These are phyloP conservation scores for Microcyclospora tardicrescens DNA, from an alignment of 2,329 filamentous ascomycete species.

Conservation along the genomic window DNA sequence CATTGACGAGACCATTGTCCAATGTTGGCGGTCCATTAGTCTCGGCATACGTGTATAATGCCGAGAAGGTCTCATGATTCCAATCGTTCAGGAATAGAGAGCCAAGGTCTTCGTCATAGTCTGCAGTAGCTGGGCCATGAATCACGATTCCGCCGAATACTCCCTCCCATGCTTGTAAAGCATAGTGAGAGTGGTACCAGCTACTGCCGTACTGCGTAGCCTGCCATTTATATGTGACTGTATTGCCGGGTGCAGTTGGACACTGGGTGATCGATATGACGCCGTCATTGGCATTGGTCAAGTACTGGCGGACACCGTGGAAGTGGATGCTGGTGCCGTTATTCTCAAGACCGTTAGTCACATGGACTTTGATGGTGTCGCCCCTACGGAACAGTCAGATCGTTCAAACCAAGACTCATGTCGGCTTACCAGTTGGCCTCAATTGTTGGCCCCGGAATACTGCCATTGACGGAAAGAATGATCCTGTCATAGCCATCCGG, in stretches of 20 bases:
- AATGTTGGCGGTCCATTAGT: conserved; percentile 19
- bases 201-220: conserved; percentile 24
- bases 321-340: conserved; percentile 41
- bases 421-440: conserved; percentile 24
- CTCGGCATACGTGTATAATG: conserved; percentile 14
- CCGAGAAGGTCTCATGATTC: conserved; percentile 19
- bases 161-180: conserved; percentile 29
- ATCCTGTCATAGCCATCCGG: conserved; percentile 33
- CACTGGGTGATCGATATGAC: conserved; percentile 47
- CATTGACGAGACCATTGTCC: conserved; percentile 23
- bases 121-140: conserved; percentile 23
- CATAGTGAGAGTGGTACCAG: conserved; percentile 33
- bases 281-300: conserved; percentile 41
- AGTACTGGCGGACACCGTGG: conserved; percentile 38
- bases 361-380: conserved; percentile 13
- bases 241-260: conserved; percentile 47
- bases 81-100: conserved; percentile 29
- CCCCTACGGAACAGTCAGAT: conserved; percentile 21
- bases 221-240: conserved; percentile 28
- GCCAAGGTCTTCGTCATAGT: conserved; percentile 29
- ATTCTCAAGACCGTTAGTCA: conserved; percentile 25
- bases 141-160: conserved; percentile 27
- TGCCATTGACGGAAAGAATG: conserved; percentile 33
- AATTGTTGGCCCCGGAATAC: conserved; percentile 35
- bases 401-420: conserved; percentile 3